Evolutionary conservation across 73 alveolate species (phyloP).

Genomic region (Symbiodinium pilosum): DNA sequence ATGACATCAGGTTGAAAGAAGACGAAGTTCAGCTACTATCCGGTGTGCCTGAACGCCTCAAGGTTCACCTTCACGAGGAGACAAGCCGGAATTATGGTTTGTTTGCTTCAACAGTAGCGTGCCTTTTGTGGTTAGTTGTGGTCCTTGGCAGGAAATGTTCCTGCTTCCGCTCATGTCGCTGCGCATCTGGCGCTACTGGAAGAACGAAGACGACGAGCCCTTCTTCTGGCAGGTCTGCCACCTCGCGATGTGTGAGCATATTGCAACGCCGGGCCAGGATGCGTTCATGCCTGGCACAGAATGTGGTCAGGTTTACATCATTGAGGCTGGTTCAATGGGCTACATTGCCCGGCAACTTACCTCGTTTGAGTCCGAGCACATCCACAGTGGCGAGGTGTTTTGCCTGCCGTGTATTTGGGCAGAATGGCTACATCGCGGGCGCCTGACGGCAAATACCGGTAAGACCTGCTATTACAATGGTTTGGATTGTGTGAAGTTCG

Average conservation of each 20-base stretch:
- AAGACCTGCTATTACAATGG: constrained; percentile 8
- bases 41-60: neutral
- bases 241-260: neutral
- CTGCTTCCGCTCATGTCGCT: neutral
- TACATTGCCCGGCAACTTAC: neutral
- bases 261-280: neutral
- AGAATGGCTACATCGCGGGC: neutral
- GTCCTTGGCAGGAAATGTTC: too few species aligned
- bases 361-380: neutral
- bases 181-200: constrained; percentile 4
- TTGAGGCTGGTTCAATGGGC: neutral
- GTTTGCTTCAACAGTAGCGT: too few species aligned
- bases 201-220: neutral
- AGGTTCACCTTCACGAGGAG: neutral
- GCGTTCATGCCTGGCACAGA: constrained; percentile 10
- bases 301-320: neutral
- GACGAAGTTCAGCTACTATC: neutral
- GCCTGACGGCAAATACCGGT: neutral
- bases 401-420: constrained; percentile 5
- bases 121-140: too few species aligned
- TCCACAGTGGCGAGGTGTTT: neutral
- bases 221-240: neutral
- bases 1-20: neutral
- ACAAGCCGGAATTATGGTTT: too few species aligned
- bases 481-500: neutral